Evolutionary conservation across 2,329 filamentous ascomycete species (phyloP).

Genomic region (Onygena corvina): DNA sequence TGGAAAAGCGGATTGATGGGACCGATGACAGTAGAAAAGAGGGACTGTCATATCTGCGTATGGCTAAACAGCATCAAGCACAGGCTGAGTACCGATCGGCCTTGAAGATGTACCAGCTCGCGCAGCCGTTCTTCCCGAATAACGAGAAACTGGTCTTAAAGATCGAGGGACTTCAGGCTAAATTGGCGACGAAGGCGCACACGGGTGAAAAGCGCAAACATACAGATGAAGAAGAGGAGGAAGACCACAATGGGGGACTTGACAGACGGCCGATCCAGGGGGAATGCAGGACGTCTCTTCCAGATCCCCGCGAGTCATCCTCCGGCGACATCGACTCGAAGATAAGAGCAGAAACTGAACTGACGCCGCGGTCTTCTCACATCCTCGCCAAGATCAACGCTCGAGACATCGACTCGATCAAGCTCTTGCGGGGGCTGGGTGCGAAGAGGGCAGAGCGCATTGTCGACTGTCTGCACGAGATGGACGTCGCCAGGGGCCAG

Average conservation of each 20-base stretch:
- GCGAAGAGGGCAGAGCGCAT: conserved; percentile 39
- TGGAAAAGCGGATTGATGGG: conserved; percentile 75
- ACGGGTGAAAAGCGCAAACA: neutral
- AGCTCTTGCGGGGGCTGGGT: conserved; percentile 37
- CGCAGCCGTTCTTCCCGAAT: conserved; percentile 71
- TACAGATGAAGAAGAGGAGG: neutral
- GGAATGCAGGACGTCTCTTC: neutral
- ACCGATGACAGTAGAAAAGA: conserved; percentile 66
- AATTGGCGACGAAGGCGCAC: neutral
- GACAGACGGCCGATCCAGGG: no score
- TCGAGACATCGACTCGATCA: conserved; percentile 35
- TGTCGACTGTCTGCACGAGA: conserved; percentile 36
- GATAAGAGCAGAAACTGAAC: conserved; percentile 7
- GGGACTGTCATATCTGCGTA: conserved; percentile 73
- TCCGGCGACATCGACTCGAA: conserved; percentile 5
- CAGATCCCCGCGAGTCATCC: conserved; percentile 6
- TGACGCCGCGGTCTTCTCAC: conserved; percentile 32
- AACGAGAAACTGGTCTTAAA: conserved; percentile 60
- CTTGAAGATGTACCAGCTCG: conserved; percentile 74
- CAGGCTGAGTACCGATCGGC: conserved; percentile 66
- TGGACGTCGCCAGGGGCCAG: conserved; percentile 22
- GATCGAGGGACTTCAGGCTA: conserved; percentile 31
- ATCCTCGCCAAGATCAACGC: conserved; percentile 38
- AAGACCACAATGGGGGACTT: neutral
- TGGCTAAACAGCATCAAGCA: conserved; percentile 82